Base-by-base conservation (phyloP, 192 early-diverging fungal genomes). In the Mortierella alpina region DNA sequence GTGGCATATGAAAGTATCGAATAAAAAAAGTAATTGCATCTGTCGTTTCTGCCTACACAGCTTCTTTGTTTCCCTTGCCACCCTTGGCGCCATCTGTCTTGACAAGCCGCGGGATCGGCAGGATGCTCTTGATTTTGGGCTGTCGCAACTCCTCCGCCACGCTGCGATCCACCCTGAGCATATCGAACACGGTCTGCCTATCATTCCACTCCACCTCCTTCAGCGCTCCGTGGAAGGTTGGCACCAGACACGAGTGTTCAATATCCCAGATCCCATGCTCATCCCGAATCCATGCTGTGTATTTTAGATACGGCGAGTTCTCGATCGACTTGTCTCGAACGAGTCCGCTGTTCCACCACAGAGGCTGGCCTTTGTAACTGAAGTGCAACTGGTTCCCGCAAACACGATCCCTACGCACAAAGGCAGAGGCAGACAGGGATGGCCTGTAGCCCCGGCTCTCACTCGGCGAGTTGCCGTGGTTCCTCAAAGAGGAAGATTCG, bases 281-380 rank as follows among this genome's bases (percentile, higher is more conserved):
- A 12, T 83, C 84, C 40, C 59, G 20, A 54, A 73, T 73, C 44
- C 63, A 73, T 1, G 71, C 63, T 0, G 61, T 73, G 56, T 73
- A 66, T n/a, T 58, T 47, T 13, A 74, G 51, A n/a, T 74, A 66
- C 0, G 64, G 72, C 57, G 72, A 74, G 20, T 46, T 45, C 2
- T 40, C 22, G 39, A 40, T 58, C 13, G 17, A 46, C 51, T 88
- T 88, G 73, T 88, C 72, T 13, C 81, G 66, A 42, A 85, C 54
- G 17, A 88, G 20, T 40, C 83, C 87, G 9, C 70, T 76, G 52
- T 88, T 88, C 83, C 81, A 88, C 85, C 85, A 88, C 18, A 83
- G 58, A 8, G 87, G 87, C 7, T 49, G 63, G 3, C 73, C 76
- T 13, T 75, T 45, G 11, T 72, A 63, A 31, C 81, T 75, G 13